A percentile compares a stretch with the other conserved stretches of the same genome.
phyloP scores from a whole-genome alignment of 306 rosid genomes.

The Medicago truncatula region MtrunA17r5.0-ANR NC_053043.1:49712001-49712500 shows the following conservation, averaged over 20 bases:
- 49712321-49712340: slow-evolving; percentile 59
- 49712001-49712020: slow-evolving; percentile 25
- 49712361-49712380: slow-evolving; percentile 48
- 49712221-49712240: neutral
- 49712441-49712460: neutral
- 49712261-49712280: neutral
- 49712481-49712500: neutral
- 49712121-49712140: neutral
- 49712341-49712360: slow-evolving; percentile 59
- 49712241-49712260: neutral
- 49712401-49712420: neutral
- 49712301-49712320: slow-evolving; percentile 51
- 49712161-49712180: neutral
- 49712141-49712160: slow-evolving; percentile 6
- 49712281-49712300: neutral
- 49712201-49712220: neutral
- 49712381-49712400: neutral
- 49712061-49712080: slow-evolving; percentile 12
- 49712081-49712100: neutral
- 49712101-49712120: neutral
- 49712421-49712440: neutral
- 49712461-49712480: neutral
- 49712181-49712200: neutral
- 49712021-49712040: slow-evolving; percentile 39
- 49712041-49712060: slow-evolving; percentile 28